These are phyloP conservation scores for Allomyces arbusculus DNA, from an alignment of 192 early-diverging fungal species.

Conservation along the genomic window DNA sequence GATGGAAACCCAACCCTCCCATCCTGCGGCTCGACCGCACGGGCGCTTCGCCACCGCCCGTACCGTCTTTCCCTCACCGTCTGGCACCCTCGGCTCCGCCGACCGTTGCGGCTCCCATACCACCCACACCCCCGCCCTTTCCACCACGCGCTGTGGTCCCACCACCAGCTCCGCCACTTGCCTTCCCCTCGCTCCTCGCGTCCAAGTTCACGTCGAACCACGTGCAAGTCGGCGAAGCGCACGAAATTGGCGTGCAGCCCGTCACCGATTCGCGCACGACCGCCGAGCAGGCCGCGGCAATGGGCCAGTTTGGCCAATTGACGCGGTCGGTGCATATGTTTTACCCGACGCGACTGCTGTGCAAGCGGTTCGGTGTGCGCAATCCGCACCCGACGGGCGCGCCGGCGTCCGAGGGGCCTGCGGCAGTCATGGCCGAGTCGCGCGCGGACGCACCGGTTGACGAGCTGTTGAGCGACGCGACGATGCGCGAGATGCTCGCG, in stretches of 20 bases:
- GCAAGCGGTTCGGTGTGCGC: neutral
- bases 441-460: neutral
- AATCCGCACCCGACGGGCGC: neutral
- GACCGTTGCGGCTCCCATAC: neutral
- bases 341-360: neutral
- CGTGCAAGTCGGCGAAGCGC: neutral
- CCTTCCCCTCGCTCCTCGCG: no score
- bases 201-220: no score
- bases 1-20: neutral
- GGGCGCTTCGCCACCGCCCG: neutral
- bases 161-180: neutral
- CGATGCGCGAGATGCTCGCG: neutral
- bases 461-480: neutral
- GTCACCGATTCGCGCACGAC: neutral
- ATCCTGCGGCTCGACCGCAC: neutral
- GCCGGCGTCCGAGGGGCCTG: no score
- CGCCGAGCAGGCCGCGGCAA: neutral
- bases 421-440: no score
- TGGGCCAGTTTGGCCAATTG: neutral
- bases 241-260: neutral
- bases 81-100: neutral
- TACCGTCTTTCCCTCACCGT: neutral
- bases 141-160: neutral
- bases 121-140: neutral
- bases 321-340: neutral